Percentiles rank a stretch among this genome's conserved stretches.
Conservation (phyloP, 2,329 filamentous ascomycete species). For the Aspergillus phoenicis region DNA sequence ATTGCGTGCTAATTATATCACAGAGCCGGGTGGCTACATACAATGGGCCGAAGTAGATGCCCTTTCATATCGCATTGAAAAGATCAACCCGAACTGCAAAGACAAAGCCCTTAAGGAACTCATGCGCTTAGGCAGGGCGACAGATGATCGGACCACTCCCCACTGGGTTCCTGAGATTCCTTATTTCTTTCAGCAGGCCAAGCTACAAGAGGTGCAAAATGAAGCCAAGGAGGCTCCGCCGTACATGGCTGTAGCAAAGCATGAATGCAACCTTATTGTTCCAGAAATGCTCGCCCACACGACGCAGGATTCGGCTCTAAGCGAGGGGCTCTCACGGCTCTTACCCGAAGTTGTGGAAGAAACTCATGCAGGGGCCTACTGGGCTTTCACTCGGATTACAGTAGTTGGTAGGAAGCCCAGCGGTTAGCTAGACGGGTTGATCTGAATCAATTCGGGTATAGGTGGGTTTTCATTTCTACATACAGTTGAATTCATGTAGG, state of each 20-base stretch:
- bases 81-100: not conserved
- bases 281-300: not conserved
- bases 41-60: not conserved
- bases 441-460: fast-evolving
- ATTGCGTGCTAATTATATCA: not conserved
- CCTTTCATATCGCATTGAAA: not conserved
- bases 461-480: no score
- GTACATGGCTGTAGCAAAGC: not conserved
- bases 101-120: not conserved
- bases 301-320: not conserved
- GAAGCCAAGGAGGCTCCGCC: not conserved
- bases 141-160: not conserved
- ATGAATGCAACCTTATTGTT: not conserved
- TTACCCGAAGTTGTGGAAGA: not conserved
- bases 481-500: no score
- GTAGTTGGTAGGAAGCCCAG: not conserved
- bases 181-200: not conserved
- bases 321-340: not conserved
- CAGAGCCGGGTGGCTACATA: not conserved
- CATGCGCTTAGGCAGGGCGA: not conserved
- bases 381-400: not conserved
- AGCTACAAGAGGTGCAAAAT: not conserved
- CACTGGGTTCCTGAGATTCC: not conserved
- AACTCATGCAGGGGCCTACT: not conserved
- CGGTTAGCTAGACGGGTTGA: no score